phyloP scores from a whole-genome alignment of 441 rosid genomes.

The Hura crepitans region DNA sequence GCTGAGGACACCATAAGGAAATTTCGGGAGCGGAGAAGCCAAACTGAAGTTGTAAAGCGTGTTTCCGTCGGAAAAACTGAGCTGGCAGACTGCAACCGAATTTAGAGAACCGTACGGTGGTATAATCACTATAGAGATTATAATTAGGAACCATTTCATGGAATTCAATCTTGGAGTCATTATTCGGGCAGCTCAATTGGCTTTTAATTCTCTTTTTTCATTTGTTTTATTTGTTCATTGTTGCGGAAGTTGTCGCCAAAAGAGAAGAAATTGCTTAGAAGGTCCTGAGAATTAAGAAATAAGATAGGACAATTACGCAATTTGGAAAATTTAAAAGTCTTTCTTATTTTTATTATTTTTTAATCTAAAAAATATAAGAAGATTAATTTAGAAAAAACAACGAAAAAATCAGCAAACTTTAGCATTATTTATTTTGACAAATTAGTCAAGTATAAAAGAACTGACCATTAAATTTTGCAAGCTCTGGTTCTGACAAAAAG shows the following conservation, averaged over 20 bases:
- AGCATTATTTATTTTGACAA: too few species aligned
- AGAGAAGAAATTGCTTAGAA: not conserved
- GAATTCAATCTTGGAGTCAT: constrained; percentile 27
- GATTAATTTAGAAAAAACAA: too few species aligned
- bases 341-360: too few species aligned
- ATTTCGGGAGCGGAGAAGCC: constrained; percentile 55
- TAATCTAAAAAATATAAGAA: too few species aligned
- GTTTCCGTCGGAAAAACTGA: constrained; percentile 45
- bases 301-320: not conserved
- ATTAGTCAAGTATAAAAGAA: too few species aligned
- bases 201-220: too few species aligned
- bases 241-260: not conserved
- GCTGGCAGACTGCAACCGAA: constrained; percentile 53
- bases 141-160: constrained; percentile 32
- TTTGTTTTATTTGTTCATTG: not conserved
- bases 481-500: too few species aligned
- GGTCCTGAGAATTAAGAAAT: not conserved
- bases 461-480: too few species aligned
- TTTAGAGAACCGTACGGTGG: constrained; percentile 27
- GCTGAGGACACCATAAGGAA: constrained; percentile 83
- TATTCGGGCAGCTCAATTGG: not conserved
- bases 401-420: too few species aligned
- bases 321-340: not conserved
- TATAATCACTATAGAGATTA: constrained; percentile 27
- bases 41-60: constrained; percentile 63